Evolutionary conservation across 352 stramenopile genomes (phyloP).

Genomic region (Phytophthora pistaciae): DNA sequence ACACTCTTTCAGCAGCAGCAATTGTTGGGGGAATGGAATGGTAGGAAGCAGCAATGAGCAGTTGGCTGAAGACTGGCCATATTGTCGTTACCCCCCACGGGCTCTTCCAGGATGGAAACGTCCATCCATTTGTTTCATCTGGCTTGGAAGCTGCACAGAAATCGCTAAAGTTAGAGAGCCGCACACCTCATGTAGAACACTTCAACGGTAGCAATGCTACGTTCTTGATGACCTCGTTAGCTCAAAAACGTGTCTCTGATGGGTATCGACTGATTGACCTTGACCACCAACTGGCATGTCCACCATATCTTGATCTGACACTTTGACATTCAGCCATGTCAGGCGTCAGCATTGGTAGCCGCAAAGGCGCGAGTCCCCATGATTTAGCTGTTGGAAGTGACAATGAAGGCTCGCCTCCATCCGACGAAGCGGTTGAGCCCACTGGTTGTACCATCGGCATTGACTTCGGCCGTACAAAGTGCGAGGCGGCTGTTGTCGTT

Average conservation of each 20-base stretch:
- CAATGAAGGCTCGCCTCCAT: slow-evolving; percentile 3
- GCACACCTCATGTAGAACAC: background rate
- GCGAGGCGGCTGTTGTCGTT: slow-evolving; percentile 29
- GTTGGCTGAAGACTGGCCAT: slow-evolving; percentile 25
- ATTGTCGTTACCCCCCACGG: slow-evolving; percentile 30
- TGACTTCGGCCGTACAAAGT: slow-evolving; percentile 41
- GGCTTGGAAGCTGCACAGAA: background rate
- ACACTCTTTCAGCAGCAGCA: background rate
- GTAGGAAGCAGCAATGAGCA: slow-evolving; percentile 7
- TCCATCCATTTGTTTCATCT: slow-evolving; percentile 21
- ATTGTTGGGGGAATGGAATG: slow-evolving; percentile 11
- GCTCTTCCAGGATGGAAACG: slow-evolving; percentile 20
- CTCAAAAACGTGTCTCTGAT: slow-evolving; percentile 20
- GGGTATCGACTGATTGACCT: slow-evolving; percentile 22
- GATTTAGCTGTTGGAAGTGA: slow-evolving; percentile 8
- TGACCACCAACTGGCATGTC: slow-evolving; percentile 5
- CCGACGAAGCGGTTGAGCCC: slow-evolving; percentile 1
- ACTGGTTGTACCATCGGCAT: slow-evolving; percentile 29
- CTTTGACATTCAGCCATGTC: slow-evolving; percentile 2
- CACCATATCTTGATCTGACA: background rate
- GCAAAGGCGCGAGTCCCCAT: slow-evolving; percentile 19
- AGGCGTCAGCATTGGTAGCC: background rate
- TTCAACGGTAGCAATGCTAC: background rate
- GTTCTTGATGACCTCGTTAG: background rate
- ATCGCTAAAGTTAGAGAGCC: slow-evolving; percentile 27